Evolutionary conservation across 108 stramenopile genomes (phyloP), one percentile per base, ranked within the genome.

Genomic region (Cyclotella choctawhatcheeana): DNA sequence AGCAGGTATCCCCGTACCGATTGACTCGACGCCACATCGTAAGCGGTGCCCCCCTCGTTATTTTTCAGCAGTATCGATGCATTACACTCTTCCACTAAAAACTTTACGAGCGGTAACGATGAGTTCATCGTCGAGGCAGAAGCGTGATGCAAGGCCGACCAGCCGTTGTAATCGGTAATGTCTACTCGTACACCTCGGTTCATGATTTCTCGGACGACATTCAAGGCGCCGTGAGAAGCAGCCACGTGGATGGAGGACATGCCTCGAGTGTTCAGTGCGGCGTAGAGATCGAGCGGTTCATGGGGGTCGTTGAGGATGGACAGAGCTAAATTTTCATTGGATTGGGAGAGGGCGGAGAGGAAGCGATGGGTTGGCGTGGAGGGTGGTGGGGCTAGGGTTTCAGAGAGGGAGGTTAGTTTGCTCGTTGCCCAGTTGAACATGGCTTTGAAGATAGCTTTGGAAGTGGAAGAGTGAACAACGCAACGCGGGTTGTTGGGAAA

Each of bases 311-410:
- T 50, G 12, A 81, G 69, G 43, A 71, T 58, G 31, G 74, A 34
- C 44, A 74, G 72, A 34, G 82, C 82, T 5, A 34, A 18, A 16
- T 43, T 20, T 26, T 74, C 64, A 25, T 82, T 64, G 21, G 52
- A n/a, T 18, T 71, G 65, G 32, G 63, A 58, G 47, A 79, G 59
- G 17, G 83, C 83, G 14, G 70, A 33, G 47, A 80, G 65, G 64
- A 77, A 84, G 30, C 71, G 74, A 29, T 77, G 74, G 20, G 70
- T 24, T 10, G 82, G 73, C 6, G 78, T 74, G 48, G 83, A 81
- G 29, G 93, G 91, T 29, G 90, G 93, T 21, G 93, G 93, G 33
- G 93, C 93, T 35, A 94, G 89, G 13, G 88, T 81, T 68, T 89
- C 85, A 17, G 87, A 81, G 10, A 94, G 59, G 47, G 81, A 69